A percentile compares a stretch with the other conserved stretches of the same genome.
Evolutionary conservation across 2,329 filamentous ascomycete species (phyloP).

Genomic region (Aspergillus tanneri): DNA sequence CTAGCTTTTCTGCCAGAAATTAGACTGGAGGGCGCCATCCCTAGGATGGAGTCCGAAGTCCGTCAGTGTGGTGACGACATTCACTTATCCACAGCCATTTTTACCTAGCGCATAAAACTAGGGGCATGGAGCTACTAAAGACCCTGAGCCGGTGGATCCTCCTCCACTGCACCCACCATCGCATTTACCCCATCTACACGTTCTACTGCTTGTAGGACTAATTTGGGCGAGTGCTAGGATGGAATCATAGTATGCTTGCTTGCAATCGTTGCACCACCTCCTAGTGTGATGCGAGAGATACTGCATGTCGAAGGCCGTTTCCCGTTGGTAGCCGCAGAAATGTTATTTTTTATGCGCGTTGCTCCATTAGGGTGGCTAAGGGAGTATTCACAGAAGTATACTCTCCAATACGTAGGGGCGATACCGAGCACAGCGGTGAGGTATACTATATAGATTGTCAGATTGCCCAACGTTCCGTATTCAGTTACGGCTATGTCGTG

Average conservation of each 20-base stretch:
- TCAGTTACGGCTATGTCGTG: too few species aligned
- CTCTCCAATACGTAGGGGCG: neutral
- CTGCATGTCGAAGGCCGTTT: slow-evolving; percentile 1
- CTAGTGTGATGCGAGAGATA: slow-evolving; percentile 4
- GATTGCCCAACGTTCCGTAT: neutral
- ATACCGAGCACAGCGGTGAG: slow-evolving; percentile 2
- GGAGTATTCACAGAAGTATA: slow-evolving; percentile 2
- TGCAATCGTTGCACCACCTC: neutral
- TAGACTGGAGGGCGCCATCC: slow-evolving; percentile 16
- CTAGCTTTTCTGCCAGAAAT: slow-evolving; percentile 22
- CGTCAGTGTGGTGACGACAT: slow-evolving; percentile 23
- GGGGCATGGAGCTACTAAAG: slow-evolving; percentile 50
- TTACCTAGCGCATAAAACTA: slow-evolving; percentile 50
- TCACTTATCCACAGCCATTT: slow-evolving; percentile 42
- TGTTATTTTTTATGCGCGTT: neutral
- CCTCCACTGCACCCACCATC: slow-evolving; percentile 49
- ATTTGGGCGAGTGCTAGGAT: neutral
- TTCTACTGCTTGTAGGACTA: neutral
- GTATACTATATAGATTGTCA: slow-evolving; percentile 1
- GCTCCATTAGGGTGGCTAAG: neutral
- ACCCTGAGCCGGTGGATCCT: slow-evolving; percentile 44
- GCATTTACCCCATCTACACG: slow-evolving; percentile 41
- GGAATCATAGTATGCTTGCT: neutral
- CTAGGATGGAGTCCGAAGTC: slow-evolving; percentile 18
- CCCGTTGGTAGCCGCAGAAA: neutral